These are phyloP conservation scores for Prunus armeniaca DNA, from an alignment of 306 rosid genomes.

Conservation along the genomic window DNA sequence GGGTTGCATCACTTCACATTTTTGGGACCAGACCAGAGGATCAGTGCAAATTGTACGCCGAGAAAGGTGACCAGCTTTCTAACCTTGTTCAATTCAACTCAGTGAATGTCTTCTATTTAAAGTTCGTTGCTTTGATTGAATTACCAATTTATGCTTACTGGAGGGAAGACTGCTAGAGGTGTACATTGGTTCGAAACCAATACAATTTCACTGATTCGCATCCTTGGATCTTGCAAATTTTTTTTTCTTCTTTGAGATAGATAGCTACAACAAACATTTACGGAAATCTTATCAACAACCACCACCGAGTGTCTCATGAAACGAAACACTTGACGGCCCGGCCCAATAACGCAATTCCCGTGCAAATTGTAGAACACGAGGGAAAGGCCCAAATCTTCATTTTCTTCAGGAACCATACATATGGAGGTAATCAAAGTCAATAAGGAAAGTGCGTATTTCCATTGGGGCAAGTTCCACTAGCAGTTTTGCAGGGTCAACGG, in stretches of 20 bases:
- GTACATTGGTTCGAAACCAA: too few relatives aligned
- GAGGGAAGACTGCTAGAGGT: too few relatives aligned
- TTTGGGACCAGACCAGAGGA: too few relatives aligned
- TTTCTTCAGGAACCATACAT: constrained; percentile 14
- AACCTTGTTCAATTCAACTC: too few relatives aligned
- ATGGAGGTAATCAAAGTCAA: constrained; percentile 22
- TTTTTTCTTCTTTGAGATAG: neutral
- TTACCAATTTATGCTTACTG: too few relatives aligned
- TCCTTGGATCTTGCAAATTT: too few relatives aligned
- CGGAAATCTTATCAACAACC: neutral
- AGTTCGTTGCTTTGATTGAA: too few relatives aligned
- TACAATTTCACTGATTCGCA: too few relatives aligned
- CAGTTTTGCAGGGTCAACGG: constrained; percentile 59
- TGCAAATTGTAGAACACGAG: neutral
- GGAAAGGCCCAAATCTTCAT: neutral
- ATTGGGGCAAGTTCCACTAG: constrained; percentile 77
- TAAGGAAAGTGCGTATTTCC: constrained; percentile 76
- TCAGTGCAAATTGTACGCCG: too few relatives aligned
- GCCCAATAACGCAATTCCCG: neutral
- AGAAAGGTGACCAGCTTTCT: too few relatives aligned
- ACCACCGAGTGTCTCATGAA: neutral
- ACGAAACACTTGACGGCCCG: neutral
- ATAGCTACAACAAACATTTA: neutral
- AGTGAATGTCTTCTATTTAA: too few relatives aligned
- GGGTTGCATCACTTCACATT: too few relatives aligned